Evolutionary conservation across 768 basidiomycete genomes (phyloP).

Genomic region (Podaxis sp.): DNA sequence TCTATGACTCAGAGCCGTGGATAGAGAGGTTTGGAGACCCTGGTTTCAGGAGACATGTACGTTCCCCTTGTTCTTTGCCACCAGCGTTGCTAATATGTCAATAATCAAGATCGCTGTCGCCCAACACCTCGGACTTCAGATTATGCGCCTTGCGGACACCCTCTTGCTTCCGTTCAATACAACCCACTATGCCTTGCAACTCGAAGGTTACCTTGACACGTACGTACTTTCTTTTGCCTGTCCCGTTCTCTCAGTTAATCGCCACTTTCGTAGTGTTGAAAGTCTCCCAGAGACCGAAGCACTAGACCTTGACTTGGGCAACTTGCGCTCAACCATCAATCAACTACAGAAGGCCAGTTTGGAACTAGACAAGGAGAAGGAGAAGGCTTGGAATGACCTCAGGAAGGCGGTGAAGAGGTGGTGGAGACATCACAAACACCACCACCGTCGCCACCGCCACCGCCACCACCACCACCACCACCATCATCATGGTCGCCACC

Average conservation of each 20-base stretch:
- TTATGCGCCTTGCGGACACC: constrained; percentile 56
- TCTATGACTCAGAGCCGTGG: constrained; percentile 71
- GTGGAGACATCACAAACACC: constrained; percentile 24
- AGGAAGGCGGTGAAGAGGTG: constrained; percentile 34
- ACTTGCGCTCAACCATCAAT: constrained; percentile 43
- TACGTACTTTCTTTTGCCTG: constrained; percentile 25
- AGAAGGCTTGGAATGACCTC: constrained; percentile 46
- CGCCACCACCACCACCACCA: neutral
- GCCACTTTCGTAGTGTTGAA: constrained; percentile 42
- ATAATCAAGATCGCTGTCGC: constrained; percentile 54
- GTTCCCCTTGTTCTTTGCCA: constrained; percentile 16
- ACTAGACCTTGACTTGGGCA: constrained; percentile 31
- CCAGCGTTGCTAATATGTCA: neutral
- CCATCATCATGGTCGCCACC: neutral
- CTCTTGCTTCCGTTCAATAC: constrained; percentile 70
- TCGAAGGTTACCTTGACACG: constrained; percentile 57
- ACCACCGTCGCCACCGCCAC: neutral
- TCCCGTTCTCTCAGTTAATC: neutral
- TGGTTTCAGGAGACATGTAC: constrained; percentile 64
- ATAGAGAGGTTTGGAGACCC: constrained; percentile 74
- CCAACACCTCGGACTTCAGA: constrained; percentile 61
- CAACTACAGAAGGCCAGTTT: constrained; percentile 47
- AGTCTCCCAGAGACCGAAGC: constrained; percentile 27
- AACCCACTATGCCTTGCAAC: constrained; percentile 66
- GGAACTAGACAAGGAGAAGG: constrained; percentile 56